Percentiles rank a stretch among this genome's conserved stretches.
phyloP scores from a whole-genome alignment of 2,329 filamentous ascomycete genomes.

The Arthrobotrys pseudoclavata region DNA sequence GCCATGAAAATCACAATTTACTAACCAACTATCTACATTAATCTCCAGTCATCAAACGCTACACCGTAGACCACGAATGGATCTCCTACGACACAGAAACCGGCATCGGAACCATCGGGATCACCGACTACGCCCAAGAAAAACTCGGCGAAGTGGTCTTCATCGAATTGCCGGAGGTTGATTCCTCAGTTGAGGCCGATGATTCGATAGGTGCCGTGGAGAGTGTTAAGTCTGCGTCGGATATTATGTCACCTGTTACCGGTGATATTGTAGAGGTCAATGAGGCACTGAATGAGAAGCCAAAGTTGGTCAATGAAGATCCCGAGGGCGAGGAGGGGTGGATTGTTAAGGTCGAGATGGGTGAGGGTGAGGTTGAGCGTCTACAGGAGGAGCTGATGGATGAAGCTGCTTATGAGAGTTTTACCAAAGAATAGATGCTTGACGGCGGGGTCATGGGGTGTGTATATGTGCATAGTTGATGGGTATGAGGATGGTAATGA shows the following conservation, averaged over 20 bases:
- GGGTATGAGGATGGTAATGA: background rate
- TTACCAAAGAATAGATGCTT: slow-evolving; percentile 70
- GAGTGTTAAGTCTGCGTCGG: slow-evolving; percentile 97
- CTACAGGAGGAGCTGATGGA: slow-evolving; percentile 84
- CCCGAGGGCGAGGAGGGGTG: slow-evolving; percentile 89
- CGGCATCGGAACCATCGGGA: slow-evolving; percentile 85
- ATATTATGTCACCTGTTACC: slow-evolving; percentile 89
- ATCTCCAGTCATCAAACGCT: slow-evolving; percentile 74
- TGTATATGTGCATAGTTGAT: background rate
- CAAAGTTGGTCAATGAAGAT: slow-evolving; percentile 86
- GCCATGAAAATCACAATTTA: background rate
- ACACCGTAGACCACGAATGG: slow-evolving; percentile 99
- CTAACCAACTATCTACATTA: background rate
- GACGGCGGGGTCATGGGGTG: slow-evolving; percentile 65
- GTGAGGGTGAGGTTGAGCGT: slow-evolving; percentile 72
- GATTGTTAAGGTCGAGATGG: slow-evolving; percentile 88
- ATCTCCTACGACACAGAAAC: slow-evolving; percentile 87
- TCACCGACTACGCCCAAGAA: slow-evolving; percentile 90
- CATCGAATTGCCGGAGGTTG: slow-evolving; percentile 87
- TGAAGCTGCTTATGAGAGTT: slow-evolving; percentile 80
- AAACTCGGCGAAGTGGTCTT: slow-evolving; percentile 96
- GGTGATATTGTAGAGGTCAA: slow-evolving; percentile 85
- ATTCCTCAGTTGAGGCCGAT: slow-evolving; percentile 78
- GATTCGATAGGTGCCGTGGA: slow-evolving; percentile 95
- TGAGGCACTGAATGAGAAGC: slow-evolving; percentile 82